Evolutionary conservation across 2,329 filamentous ascomycete species (phyloP), one percentile per base, ranked within the genome.

Genomic region (Exophiala sp.): DNA sequence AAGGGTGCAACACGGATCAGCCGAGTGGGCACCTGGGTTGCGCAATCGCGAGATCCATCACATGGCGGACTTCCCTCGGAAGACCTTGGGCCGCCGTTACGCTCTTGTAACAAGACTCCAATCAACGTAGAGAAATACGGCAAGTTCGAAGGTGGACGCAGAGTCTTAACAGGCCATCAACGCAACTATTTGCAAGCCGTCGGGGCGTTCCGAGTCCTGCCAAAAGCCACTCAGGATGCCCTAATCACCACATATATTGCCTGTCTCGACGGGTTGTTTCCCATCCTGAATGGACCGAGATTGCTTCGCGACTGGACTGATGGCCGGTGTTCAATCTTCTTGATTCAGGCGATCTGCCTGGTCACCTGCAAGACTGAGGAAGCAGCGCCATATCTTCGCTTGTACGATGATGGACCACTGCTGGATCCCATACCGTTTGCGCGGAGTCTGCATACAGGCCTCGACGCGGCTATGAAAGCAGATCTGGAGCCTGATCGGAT

Each of bases 341-440:
- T 73, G 11, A 67, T 72, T 45, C 66, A 69, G 52, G 70, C 71
- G 18, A 68, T 73, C 34, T 72, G 71, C 47, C 68, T 73, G 16
- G 66, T 70, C 29, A 71, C 71, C 45, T 71, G 71, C 34, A 73
- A 73, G 62, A 66, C 68, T 34, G 52, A 54, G 39, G 58, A 63
- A 5, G 69, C 70, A n/a, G 51, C 50, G n/a, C 42, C 65, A n/a
- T 62, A 66, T 47, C 61, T 73, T 5, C 61, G 64, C n/a, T 57
- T 72, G 6, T 55, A 58, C 35, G 55, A 65, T n/a, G 58, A 62
- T 47, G 68, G 68, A 1, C 63, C 67, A 14, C 38, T 68, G n/a
- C 35, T 70, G 29, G 59, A 65, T 18, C 59, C 66, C n/a, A 70
- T 70, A 20, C 64, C 66, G 35, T 73, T 73, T 54, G 72, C 70